Evolutionary conservation across 2,329 filamentous ascomycete genomes (phyloP).

Genomic region (Emydomyces testavorans): DNA sequence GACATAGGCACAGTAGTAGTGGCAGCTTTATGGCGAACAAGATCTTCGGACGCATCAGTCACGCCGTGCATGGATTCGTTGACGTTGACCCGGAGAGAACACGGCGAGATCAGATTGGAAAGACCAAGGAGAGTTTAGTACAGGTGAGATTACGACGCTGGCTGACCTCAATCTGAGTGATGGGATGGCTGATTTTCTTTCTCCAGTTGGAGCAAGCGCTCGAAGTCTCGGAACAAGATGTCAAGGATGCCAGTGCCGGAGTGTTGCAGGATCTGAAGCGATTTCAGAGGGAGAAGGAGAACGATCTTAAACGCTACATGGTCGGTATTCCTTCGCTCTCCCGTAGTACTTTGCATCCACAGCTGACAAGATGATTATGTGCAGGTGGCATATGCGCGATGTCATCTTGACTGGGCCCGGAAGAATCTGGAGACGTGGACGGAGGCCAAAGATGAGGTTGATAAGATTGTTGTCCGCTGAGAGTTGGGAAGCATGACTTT

Average conservation of each 20-base stretch:
- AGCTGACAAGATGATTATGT: background rate
- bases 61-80: slow-evolving; percentile 90
- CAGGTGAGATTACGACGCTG: slow-evolving; percentile 34
- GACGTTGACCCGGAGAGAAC: slow-evolving; percentile 93
- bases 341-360: background rate
- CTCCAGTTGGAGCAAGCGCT: slow-evolving; percentile 81
- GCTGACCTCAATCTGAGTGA: background rate
- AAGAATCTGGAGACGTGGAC: slow-evolving; percentile 88
- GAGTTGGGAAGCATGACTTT: too few relatives aligned
- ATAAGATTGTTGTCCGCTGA: slow-evolving; percentile 56
- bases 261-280: slow-evolving; percentile 81
- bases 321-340: slow-evolving; percentile 45
- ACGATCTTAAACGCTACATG: slow-evolving; percentile 89
- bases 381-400: slow-evolving; percentile 81
- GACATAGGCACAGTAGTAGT: slow-evolving; percentile 69
- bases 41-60: slow-evolving; percentile 88
- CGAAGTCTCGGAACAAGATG: slow-evolving; percentile 76
- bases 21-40: slow-evolving; percentile 85
- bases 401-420: slow-evolving; percentile 87
- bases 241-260: slow-evolving; percentile 80
- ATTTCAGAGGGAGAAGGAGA: slow-evolving; percentile 93
- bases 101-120: slow-evolving; percentile 83
- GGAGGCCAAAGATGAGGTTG: slow-evolving; percentile 74
- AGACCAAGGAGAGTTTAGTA: slow-evolving; percentile 76
- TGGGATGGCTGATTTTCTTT: background rate